Conservation (phyloP, 2,329 filamentous ascomycete species). For the Aureobasidium lini region DNA sequence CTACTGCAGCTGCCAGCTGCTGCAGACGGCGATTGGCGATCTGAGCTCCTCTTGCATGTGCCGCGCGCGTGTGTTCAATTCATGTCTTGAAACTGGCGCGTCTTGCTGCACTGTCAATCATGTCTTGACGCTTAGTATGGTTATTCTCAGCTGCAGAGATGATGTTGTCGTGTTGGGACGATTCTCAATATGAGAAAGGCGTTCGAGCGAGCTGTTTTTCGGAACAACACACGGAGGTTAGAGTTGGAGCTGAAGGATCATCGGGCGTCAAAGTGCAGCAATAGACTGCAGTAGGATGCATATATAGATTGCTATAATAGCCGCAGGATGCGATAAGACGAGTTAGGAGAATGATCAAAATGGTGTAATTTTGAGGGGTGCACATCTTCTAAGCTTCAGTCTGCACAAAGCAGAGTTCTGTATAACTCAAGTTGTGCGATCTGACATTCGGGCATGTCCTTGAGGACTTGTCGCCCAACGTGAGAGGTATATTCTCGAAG, state of each 20-base stretch:
- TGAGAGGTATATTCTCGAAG: neutral
- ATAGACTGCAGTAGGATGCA: conserved; percentile 5
- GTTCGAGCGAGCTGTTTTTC: neutral
- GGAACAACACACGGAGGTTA: neutral
- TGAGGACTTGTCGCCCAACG: neutral
- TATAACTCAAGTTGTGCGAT: neutral
- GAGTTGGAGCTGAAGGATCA: conserved; percentile 6
- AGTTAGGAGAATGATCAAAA: conserved; percentile 4
- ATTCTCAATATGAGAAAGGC: neutral
- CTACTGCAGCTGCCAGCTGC: conserved; percentile 5
- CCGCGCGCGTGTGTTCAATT: conserved; percentile 2
- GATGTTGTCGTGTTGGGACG: neutral
- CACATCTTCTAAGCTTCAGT: neutral
- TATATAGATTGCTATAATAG: neutral
- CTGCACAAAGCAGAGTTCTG: neutral
- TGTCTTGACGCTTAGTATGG: neutral
- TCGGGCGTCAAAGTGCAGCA: conserved; percentile 1
- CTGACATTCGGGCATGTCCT: neutral
- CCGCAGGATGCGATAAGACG: conserved; percentile 11
- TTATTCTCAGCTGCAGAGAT: neutral
- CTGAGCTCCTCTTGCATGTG: conserved; percentile 4
- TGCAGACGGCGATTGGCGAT: conserved; percentile 9
- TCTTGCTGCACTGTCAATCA: neutral
- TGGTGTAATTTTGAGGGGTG: neutral
- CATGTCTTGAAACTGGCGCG: neutral